These are phyloP conservation scores for Candida silvicultrix DNA, from an alignment of 805 yeast species.

Conservation along the genomic window DNA sequence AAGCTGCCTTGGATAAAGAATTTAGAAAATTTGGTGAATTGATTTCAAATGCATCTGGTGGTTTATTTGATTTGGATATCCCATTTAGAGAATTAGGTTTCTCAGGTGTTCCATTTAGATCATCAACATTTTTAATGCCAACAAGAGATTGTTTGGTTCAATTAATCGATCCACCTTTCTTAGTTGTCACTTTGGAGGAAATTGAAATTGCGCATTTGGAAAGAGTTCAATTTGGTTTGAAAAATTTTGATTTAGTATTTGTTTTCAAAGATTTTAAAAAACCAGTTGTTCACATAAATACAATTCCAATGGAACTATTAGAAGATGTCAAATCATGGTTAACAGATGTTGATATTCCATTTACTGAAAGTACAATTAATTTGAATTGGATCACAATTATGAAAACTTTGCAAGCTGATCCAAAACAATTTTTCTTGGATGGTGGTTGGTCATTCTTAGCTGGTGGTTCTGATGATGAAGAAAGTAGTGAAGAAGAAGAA, in stretches of 20 bases:
- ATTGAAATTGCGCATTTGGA: constrained; percentile 93
- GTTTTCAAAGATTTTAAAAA: constrained; percentile 85
- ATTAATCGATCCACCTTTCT: constrained; percentile 89
- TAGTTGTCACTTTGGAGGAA: constrained; percentile 86
- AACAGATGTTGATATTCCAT: constrained; percentile 95
- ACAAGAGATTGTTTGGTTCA: constrained; percentile 95
- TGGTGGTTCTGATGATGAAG: constrained; percentile 78
- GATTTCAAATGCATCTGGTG: constrained; percentile 83
- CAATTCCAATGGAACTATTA: constrained; percentile 86
- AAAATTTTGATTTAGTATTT: constrained; percentile 95
- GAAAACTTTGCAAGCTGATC: constrained; percentile 90
- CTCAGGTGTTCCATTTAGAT: constrained; percentile 94
- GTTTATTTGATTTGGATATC: constrained; percentile 79
- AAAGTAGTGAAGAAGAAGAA: constrained; percentile 62
- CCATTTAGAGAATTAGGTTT: constrained; percentile 96
- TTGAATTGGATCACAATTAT: constrained; percentile 93
- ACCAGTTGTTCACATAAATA: constrained; percentile 88
- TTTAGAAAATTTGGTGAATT: constrained; percentile 84
- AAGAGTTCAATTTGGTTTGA: constrained; percentile 94
- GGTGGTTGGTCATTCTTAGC: constrained; percentile 97
- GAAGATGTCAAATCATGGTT: constrained; percentile 96
- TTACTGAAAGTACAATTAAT: constrained; percentile 90
- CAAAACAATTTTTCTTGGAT: constrained; percentile 86
- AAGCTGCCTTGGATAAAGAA: constrained; percentile 86
- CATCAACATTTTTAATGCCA: constrained; percentile 92